A percentile compares a stretch with the other conserved stretches of the same genome.
These are phyloP conservation scores for Drechmeria coniospora DNA, from an alignment of 2,329 filamentous ascomycete species.

Conservation along the genomic window DNA sequence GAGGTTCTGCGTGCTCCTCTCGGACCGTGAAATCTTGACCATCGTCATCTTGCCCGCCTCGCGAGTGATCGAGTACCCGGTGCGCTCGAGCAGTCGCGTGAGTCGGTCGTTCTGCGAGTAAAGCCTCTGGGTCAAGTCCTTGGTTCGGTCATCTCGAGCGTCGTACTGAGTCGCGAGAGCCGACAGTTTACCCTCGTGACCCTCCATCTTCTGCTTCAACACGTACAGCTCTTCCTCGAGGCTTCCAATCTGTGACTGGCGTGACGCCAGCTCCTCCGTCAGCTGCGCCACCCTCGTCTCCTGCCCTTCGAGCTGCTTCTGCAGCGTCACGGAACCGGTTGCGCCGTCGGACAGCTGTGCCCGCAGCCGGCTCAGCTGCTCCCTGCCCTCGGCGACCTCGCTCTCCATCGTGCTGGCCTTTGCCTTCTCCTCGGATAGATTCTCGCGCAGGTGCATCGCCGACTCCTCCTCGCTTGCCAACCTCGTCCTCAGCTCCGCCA, in stretches of 20 bases:
- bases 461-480: constrained; percentile 36
- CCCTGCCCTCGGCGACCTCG: constrained; percentile 48
- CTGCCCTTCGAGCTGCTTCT: constrained; percentile 59
- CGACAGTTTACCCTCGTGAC: constrained; percentile 35
- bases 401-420: constrained; percentile 37
- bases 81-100: constrained; percentile 66
- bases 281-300: constrained; percentile 55
- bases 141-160: constrained; percentile 55
- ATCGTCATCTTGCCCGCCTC: constrained; percentile 60
- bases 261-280: constrained; percentile 54
- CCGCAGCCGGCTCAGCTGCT: constrained; percentile 53
- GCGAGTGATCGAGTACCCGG: constrained; percentile 70
- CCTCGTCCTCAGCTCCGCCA: constrained; percentile 36
- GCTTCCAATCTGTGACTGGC: constrained; percentile 60
- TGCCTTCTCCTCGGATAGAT: constrained; percentile 35
- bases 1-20: constrained; percentile 38
- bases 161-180: constrained; percentile 44
- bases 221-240: constrained; percentile 62
- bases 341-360: constrained; percentile 67
- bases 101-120: constrained; percentile 75
- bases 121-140: constrained; percentile 70
- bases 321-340: constrained; percentile 65
- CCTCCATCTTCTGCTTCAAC: constrained; percentile 48
- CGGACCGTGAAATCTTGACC: constrained; percentile 50
- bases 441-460: constrained; percentile 36